Percentiles rank a stretch among this genome's conserved stretches.
phyloP scores from a whole-genome alignment of 495 filamentous ascomycete genomes.

The Aspergillus sclerotiicarbonarius region DNA sequence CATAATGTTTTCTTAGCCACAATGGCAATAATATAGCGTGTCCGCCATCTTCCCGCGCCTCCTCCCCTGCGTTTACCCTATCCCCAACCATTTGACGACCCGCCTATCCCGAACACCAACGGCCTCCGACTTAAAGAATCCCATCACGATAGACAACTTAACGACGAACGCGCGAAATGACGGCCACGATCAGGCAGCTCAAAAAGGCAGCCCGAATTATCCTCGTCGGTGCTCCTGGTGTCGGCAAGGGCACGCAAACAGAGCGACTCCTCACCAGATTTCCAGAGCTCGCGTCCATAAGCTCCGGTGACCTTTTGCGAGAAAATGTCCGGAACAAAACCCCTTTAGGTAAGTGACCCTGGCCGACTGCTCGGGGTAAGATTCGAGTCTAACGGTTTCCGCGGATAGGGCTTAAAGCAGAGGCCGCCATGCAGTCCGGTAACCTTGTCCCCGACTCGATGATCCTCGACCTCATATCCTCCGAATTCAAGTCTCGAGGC shows the following conservation, averaged over 20 bases:
- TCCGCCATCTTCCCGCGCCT: constrained; percentile 2
- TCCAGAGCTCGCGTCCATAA: constrained; percentile 85
- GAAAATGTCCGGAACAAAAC: constrained; percentile 89
- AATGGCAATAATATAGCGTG: constrained; percentile 9
- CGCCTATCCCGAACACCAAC: background rate
- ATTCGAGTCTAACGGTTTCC: constrained; percentile 4
- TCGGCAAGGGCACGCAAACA: constrained; percentile 92
- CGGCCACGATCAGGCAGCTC: constrained; percentile 49
- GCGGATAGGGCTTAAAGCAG: constrained; percentile 75
- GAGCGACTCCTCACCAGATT: constrained; percentile 83
- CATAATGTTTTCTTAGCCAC: background rate
- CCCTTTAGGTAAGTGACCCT: constrained; percentile 64
- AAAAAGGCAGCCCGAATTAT: constrained; percentile 87
- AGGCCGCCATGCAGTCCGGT: constrained; percentile 79
- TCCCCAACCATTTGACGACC: background rate
- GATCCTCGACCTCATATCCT: constrained; percentile 87
- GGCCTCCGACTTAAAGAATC: background rate
- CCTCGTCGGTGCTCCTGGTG: constrained; percentile 88
- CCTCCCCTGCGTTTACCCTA: background rate
- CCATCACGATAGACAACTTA: background rate
- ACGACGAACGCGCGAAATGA: constrained; percentile 17
- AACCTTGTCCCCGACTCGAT: constrained; percentile 82
- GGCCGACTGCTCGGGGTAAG: background rate
- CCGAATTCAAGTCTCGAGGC: constrained; percentile 76
- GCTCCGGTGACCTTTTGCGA: constrained; percentile 87